Conservation (phyloP, 73 alveolate genomes). For the Tetrahymena borealis region DNA sequence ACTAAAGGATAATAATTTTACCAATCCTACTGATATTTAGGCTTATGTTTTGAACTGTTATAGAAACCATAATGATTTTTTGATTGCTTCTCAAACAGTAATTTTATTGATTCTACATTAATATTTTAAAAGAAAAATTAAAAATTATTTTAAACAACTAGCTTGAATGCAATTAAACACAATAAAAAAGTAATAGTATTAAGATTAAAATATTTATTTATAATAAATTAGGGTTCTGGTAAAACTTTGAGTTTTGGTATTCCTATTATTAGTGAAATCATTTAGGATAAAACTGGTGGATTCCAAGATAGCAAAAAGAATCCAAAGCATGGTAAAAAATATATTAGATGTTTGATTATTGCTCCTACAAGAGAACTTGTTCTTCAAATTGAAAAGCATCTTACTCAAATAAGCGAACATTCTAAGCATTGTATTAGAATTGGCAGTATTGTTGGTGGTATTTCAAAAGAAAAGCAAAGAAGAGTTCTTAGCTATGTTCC, state of each 20-base stretch:
- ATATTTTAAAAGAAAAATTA: not conserved
- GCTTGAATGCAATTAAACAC: too few relatives aligned
- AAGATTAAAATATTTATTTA: not conserved
- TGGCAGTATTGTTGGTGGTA: constrained; percentile 89
- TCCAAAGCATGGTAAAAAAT: constrained; percentile 47
- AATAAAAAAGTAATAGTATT: too few relatives aligned
- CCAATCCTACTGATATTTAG: constrained; percentile 22
- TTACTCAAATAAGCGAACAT: constrained; percentile 63
- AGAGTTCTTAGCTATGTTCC: constrained; percentile 83
- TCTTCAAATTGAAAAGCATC: constrained; percentile 81
- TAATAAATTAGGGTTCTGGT: constrained; percentile 72
- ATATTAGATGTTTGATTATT: constrained; percentile 64
- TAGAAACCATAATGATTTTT: constrained; percentile 10
- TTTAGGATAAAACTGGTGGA: constrained; percentile 21
- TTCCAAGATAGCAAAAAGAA: constrained; percentile 42
- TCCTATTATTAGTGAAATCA: constrained; percentile 80
- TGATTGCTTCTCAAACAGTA: constrained; percentile 33
- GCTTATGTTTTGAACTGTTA: constrained; percentile 21
- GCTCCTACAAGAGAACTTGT: constrained; percentile 96
- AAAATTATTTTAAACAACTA: too few relatives aligned
- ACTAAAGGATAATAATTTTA: constrained; percentile 5
- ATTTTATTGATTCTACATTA: not conserved
- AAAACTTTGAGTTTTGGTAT: constrained; percentile 92
- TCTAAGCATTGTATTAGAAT: constrained; percentile 31
- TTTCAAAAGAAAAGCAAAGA: constrained; percentile 88